Conservation (phyloP, 2,329 filamentous ascomycete species). For the Corinectria fuckeliana region DNA sequence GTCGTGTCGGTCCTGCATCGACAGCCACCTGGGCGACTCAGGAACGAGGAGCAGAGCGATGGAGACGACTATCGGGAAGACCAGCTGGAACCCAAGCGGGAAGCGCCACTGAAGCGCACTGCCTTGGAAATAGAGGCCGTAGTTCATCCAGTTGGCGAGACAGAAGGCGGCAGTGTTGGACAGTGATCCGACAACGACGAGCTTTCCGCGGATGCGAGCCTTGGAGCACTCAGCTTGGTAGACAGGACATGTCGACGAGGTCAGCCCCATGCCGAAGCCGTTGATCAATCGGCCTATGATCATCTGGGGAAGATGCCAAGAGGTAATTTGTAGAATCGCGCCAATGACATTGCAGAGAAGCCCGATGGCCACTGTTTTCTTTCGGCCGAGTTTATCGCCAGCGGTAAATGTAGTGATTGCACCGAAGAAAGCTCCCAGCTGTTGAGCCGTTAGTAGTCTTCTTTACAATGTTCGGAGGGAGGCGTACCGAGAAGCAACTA, state of each 20-base stretch:
- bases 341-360: constrained; percentile 43
- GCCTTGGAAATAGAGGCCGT: constrained; percentile 45
- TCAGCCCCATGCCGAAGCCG: constrained; percentile 47
- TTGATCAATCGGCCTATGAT: constrained; percentile 50
- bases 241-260: constrained; percentile 45
- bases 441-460: neutral
- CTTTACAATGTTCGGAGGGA: too few species aligned
- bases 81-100: constrained; percentile 42
- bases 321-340: constrained; percentile 43
- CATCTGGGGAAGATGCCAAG: constrained; percentile 49
- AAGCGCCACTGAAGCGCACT: constrained; percentile 40
- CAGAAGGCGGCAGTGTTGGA: constrained; percentile 52
- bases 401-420: constrained; percentile 39
- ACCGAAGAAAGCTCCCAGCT: constrained; percentile 45
- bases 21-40: constrained; percentile 60
- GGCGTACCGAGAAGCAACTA: constrained; percentile 50
- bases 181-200: constrained; percentile 52
- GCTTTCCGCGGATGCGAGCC: constrained; percentile 48
- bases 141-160: constrained; percentile 56
- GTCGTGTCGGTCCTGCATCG: constrained; percentile 60
- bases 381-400: constrained; percentile 44
- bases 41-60: constrained; percentile 33
- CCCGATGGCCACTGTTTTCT: constrained; percentile 41
- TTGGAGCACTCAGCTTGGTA: constrained; percentile 43
- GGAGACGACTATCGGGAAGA: constrained; percentile 44